Conservation (phyloP, 371 early-diverging fungal species). For the Funneliformis caledonium region DNA sequence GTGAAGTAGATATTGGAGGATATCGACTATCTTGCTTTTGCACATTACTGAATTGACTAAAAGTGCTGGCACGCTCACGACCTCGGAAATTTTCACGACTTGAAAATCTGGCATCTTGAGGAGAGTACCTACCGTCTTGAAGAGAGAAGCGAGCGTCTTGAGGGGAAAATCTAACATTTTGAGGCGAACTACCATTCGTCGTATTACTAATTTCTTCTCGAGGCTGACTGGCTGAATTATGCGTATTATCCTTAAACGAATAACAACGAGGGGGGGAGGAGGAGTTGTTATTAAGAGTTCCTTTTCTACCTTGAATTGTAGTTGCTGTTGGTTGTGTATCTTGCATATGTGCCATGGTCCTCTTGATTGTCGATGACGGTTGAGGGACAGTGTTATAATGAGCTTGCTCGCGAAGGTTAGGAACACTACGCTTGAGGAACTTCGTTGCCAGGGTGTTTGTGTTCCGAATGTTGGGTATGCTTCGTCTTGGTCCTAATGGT, state of each 20-base stretch:
- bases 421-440: slow-evolving; percentile 31
- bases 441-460: slow-evolving; percentile 9
- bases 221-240: neutral
- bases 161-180: slow-evolving; percentile 16
- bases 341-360: slow-evolving; percentile 30
- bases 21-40: neutral
- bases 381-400: neutral
- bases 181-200: neutral
- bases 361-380: slow-evolving; percentile 31
- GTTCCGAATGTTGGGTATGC: slow-evolving; percentile 34
- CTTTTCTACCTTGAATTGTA: neutral
- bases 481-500: slow-evolving; percentile 25
- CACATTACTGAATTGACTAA: neutral
- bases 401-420: slow-evolving; percentile 35
- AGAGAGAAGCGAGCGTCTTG: slow-evolving; percentile 25
- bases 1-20: neutral
- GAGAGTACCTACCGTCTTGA: slow-evolving; percentile 11
- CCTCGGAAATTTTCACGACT: slow-evolving; percentile 1
- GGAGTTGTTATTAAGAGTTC: neutral
- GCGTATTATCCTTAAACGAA: neutral
- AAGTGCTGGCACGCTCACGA: slow-evolving; percentile 19
- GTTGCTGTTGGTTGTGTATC: neutral
- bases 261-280: neutral
- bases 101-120: slow-evolving; percentile 23
- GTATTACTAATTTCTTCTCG: neutral